Evolutionary conservation across 2,329 filamentous ascomycete genomes (phyloP).

Genomic region (Pseudopithomyces chartarum): DNA sequence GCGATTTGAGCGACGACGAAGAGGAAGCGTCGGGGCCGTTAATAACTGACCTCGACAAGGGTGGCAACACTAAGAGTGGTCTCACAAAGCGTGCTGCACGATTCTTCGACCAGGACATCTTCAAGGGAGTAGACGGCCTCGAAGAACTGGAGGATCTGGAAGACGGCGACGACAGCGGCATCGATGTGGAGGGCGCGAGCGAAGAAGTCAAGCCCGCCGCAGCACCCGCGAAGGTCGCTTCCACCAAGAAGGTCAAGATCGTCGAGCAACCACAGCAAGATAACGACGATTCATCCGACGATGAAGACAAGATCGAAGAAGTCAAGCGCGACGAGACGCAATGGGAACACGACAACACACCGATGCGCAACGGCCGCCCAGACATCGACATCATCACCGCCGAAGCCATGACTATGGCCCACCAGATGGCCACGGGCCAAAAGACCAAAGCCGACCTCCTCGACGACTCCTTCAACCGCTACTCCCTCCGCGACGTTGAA

Average conservation of each 20-base stretch:
- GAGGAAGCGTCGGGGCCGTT: constrained; percentile 56
- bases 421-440: constrained; percentile 85
- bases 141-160: constrained; percentile 60
- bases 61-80: constrained; percentile 57
- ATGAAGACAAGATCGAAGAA: constrained; percentile 62
- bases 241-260: constrained; percentile 20
- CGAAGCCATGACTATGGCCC: constrained; percentile 97
- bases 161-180: constrained; percentile 43
- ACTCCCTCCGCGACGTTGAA: constrained; percentile 86
- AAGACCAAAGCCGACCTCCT: constrained; percentile 78
- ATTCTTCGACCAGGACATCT: constrained; percentile 96
- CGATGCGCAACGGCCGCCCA: constrained; percentile 65
- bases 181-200: constrained; percentile 44
- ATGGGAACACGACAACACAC: constrained; percentile 71
- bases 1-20: constrained; percentile 67
- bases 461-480: constrained; percentile 94
- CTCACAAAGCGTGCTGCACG: constrained; percentile 84
- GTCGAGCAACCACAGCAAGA: constrained; percentile 22
- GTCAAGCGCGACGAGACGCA: constrained; percentile 62
- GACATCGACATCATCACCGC: constrained; percentile 99
- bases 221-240: constrained; percentile 18
- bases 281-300: constrained; percentile 44
- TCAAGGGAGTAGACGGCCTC: constrained; percentile 77
- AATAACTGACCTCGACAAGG: constrained; percentile 66
- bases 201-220: constrained; percentile 25